phyloP scores from a whole-genome alignment of 495 filamentous ascomycete species.

The Tuber calosporum region DNA sequence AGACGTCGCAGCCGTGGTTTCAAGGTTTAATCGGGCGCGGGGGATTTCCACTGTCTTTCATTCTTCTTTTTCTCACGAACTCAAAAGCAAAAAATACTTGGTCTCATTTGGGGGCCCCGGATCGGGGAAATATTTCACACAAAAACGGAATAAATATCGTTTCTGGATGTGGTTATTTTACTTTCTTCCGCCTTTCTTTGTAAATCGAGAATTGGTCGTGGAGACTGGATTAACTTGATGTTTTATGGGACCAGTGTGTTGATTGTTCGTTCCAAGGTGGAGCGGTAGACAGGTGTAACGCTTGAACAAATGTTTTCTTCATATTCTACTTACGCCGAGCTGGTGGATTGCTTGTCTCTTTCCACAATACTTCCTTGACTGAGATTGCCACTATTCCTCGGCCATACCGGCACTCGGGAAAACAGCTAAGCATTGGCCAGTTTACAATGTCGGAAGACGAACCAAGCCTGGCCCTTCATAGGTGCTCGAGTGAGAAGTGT shows the following conservation, averaged over 20 bases:
- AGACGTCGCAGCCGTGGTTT: constrained; percentile 93
- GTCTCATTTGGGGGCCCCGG: constrained; percentile 22
- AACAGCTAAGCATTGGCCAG: neutral
- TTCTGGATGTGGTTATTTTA: neutral
- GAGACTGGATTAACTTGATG: neutral
- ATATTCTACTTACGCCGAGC: neutral
- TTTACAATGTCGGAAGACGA: neutral
- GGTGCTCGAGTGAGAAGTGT: neutral
- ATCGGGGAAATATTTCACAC: neutral
- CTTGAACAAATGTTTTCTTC: neutral
- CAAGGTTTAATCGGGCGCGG: constrained; percentile 70
- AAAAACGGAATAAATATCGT: neutral
- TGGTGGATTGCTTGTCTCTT: neutral
- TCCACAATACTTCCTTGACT: neutral
- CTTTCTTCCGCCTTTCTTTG: neutral
- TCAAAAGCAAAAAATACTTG: constrained; percentile 29
- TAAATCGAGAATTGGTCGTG: neutral
- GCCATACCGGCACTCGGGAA: neutral
- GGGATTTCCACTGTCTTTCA: constrained; percentile 27
- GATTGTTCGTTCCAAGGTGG: neutral
- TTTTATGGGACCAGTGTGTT: neutral
- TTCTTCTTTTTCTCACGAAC: constrained; percentile 19
- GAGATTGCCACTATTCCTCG: neutral
- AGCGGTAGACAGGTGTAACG: neutral
- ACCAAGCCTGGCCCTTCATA: neutral